Percentiles rank a stretch among this genome's conserved stretches.
Conservation (phyloP, 2,329 filamentous ascomycete genomes). For the Phialophora verrucosa region DNA sequence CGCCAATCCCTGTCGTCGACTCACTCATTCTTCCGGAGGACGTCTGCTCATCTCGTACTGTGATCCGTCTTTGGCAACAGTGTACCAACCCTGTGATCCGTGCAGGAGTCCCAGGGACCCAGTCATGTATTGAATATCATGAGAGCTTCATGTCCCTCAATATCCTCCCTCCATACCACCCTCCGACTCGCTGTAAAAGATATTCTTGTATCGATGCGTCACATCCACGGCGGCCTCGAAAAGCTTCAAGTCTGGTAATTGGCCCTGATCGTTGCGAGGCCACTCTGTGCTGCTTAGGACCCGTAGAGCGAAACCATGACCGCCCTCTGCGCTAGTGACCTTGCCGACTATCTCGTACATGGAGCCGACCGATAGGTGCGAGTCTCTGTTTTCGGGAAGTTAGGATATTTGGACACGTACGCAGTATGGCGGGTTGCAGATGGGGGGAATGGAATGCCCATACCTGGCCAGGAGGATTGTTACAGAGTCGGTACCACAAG, state of each 20-base stretch:
- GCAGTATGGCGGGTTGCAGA: not conserved
- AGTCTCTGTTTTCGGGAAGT: constrained; percentile 40
- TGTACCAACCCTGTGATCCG: not conserved
- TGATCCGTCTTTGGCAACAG: not conserved
- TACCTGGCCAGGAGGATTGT: constrained; percentile 72
- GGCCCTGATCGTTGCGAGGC: constrained; percentile 38
- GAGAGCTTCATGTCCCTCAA: constrained; percentile 19
- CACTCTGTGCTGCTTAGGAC: constrained; percentile 52
- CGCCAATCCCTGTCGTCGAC: not conserved
- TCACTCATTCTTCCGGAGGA: not conserved
- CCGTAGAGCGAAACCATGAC: constrained; percentile 50
- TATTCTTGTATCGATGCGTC: constrained; percentile 78
- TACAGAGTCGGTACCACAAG: constrained; percentile 73
- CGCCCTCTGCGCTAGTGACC: constrained; percentile 50
- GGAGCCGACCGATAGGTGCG: constrained; percentile 52
- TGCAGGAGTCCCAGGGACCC: no score
- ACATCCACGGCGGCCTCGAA: constrained; percentile 82
- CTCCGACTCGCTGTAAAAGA: constrained; percentile 71
- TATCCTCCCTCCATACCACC: constrained; percentile 29
- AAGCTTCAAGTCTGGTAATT: constrained; percentile 70
- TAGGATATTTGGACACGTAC: not conserved
- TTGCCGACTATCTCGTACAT: constrained; percentile 56
- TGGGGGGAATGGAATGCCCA: not conserved
- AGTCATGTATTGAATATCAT: not conserved
- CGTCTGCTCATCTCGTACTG: not conserved